phyloP scores from a whole-genome alignment of 441 rosid genomes.

The Adansonia gregorii region DNA sequence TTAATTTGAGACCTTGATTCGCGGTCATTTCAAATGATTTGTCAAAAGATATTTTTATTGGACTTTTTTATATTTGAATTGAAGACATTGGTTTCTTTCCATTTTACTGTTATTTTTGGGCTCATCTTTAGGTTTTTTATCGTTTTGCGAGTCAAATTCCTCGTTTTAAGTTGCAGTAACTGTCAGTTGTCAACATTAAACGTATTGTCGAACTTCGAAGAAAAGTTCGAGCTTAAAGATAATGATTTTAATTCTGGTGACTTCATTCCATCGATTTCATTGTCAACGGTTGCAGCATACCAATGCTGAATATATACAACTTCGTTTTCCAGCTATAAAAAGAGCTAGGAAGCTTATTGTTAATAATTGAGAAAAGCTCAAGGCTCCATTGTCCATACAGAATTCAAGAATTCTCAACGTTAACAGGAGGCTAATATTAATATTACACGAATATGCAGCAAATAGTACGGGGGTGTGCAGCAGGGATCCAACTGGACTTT shows the following conservation, averaged over 20 bases:
- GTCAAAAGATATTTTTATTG: neutral
- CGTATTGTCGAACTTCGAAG: slow-evolving; percentile 26
- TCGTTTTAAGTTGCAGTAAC: neutral
- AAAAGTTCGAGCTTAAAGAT: neutral
- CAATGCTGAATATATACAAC: neutral
- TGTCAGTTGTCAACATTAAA: neutral
- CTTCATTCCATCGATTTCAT: neutral
- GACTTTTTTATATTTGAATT: neutral
- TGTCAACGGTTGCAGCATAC: neutral
- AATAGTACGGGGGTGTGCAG: slow-evolving; percentile 5
- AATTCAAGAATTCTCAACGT: slow-evolving; percentile 29
- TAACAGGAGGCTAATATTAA: slow-evolving; percentile 27
- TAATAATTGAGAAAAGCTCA: slow-evolving; percentile 6
- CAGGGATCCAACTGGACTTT: neutral
- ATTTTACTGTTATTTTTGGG: neutral
- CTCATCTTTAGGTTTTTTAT: neutral
- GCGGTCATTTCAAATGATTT: slow-evolving; percentile 10
- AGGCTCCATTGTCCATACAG: slow-evolving; percentile 32
- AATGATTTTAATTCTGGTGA: slow-evolving; percentile 28
- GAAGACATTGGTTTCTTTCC: neutral
- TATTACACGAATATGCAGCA: slow-evolving; percentile 31
- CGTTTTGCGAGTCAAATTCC: neutral
- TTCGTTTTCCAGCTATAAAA: neutral
- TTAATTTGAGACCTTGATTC: slow-evolving; percentile 6
- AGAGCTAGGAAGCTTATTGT: neutral